Base-by-base conservation (phyloP, 768 basidiomycete species). In the Calocybe cyanea region DNA sequence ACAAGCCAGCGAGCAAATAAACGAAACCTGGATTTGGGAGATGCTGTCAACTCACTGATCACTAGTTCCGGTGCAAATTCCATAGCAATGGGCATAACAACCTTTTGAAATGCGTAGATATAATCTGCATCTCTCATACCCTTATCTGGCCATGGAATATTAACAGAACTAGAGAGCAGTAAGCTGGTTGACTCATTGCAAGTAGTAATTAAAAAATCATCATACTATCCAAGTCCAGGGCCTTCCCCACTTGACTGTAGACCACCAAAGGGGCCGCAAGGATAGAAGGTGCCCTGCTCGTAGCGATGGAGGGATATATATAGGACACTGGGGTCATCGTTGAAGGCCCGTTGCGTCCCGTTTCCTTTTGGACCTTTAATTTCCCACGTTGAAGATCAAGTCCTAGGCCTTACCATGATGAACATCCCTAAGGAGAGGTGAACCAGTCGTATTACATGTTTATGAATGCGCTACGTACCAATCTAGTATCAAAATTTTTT, bases 91-190 rank as follows among this genome's bases (percentile, higher is more conserved):
- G 96, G 96, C 89, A 99, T 92, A 24, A 98, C 77, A 36, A 98
- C 77, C 57, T 85, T 85, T 58, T 97, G 93, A 65, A 99, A 98
- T 0, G 96, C 96, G 57, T 94, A 85, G 15, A 99, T 76, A 57
- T 99, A 99, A 59, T 99, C 96, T 11, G 91, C 90, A 60, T 99
- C 95, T 5, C 81, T 81, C 83, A 96, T 95, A 13, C 88, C 92
- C 31, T 65, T 68, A 42, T 77, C 75, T 7, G 92, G 91, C 94
- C 96, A 99, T 0, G 95, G 93, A 44, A 99, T 78, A 62, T 99
- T 99, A 54, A 99, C 92, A 39, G 87, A 92, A 59, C 92, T 97
- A 48, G 37, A 17, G 38, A 15, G 33, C 48, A 2, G 36, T 56
- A 32, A 53, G 45, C 41, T 30, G 53, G 45, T 43, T 42, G 4